These are phyloP conservation scores for Forsythia viridissima DNA, from an alignment of 257 asterid species.

Conservation along the genomic window DNA sequence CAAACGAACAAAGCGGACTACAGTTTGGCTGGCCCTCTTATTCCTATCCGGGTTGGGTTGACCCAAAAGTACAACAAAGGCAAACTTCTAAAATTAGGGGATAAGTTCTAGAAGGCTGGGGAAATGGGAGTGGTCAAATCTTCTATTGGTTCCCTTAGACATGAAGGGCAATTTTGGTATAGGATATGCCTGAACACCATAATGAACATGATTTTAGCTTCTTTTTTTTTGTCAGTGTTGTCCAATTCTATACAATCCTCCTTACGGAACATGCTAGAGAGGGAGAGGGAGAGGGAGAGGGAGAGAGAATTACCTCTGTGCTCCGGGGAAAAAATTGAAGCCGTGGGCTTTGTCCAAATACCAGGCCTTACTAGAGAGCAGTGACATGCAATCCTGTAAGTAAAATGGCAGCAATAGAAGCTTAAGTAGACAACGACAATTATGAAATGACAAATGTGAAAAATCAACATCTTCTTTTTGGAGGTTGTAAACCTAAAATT, in stretches of 20 bases:
- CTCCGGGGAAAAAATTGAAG: constrained; percentile 90
- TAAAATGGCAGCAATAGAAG: constrained; percentile 21
- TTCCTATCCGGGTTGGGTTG: background rate
- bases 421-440: constrained; percentile 4
- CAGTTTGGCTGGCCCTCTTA: constrained; percentile 4
- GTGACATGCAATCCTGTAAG: constrained; percentile 75
- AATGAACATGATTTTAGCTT: no score
- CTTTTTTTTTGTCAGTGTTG: background rate
- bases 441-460: background rate
- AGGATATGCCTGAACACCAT: background rate
- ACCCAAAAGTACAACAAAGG: background rate
- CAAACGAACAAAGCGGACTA: background rate
- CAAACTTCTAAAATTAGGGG: background rate
- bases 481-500: no score
- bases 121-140: background rate
- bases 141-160: background rate
- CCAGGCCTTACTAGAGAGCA: constrained; percentile 72
- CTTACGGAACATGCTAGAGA: background rate
- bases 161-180: background rate
- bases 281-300: background rate
- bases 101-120: background rate
- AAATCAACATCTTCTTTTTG: no score
- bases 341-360: constrained; percentile 85
- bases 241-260: background rate
- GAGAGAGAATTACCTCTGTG: constrained; percentile 59